phyloP scores from a whole-genome alignment of 768 basidiomycete species.

The Lanmaoa pseudosensibilis region DNA sequence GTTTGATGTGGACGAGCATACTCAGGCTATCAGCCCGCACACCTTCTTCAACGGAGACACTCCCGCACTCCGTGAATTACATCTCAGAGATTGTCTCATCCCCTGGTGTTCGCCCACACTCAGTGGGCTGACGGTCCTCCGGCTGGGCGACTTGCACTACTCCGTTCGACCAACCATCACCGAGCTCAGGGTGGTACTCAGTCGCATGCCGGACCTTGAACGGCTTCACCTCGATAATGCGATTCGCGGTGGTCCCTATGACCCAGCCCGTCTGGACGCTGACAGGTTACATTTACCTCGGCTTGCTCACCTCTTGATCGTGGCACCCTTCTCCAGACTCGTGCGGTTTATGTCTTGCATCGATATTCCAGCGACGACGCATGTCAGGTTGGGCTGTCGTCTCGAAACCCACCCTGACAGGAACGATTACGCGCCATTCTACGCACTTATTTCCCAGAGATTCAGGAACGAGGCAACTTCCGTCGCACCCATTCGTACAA shows the following conservation, averaged over 20 bases:
- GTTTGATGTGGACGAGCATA: neutral
- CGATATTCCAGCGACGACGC: neutral
- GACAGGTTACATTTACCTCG: neutral
- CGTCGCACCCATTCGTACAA: neutral
- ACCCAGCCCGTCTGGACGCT: neutral
- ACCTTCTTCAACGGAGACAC: neutral
- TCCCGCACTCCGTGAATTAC: neutral
- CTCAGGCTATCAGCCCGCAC: neutral
- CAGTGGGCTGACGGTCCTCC: neutral
- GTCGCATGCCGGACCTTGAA: neutral
- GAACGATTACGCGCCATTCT: neutral
- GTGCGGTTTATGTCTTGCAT: neutral
- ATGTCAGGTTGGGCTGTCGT: neutral
- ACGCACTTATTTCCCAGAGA: neutral
- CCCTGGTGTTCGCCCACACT: neutral
- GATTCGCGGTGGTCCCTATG: neutral
- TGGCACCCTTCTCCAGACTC: neutral
- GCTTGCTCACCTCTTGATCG: neutral
- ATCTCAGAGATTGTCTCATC: neutral
- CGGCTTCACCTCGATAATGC: neutral
- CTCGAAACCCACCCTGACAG: neutral
- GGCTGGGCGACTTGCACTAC: neutral
- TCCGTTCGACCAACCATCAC: neutral
- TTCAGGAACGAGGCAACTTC: neutral
- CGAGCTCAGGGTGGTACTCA: neutral